Percentiles rank a stretch among this genome's conserved stretches.
These are phyloP conservation scores for Claviceps capensis DNA, from an alignment of 2,329 filamentous ascomycete species.

Conservation along the genomic window DNA sequence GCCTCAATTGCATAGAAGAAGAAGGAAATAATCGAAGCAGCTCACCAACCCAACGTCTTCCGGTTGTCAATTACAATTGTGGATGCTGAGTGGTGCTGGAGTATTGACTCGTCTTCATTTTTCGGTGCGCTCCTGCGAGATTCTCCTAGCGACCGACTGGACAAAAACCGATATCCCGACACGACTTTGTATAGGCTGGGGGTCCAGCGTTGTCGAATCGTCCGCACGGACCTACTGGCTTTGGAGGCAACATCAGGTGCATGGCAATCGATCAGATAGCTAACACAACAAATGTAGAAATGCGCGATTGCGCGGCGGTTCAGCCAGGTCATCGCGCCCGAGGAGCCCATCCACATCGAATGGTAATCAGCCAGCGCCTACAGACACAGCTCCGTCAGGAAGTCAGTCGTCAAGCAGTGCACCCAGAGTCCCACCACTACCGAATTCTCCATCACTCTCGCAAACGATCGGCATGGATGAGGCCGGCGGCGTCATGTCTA, in stretches of 20 bases:
- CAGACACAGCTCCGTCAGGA: slow-evolving; percentile 30
- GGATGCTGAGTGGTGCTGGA: neutral
- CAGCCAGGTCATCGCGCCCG: slow-evolving; percentile 34
- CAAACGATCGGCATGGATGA: slow-evolving; percentile 58
- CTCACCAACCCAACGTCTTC: neutral
- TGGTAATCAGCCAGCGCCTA: slow-evolving; percentile 28
- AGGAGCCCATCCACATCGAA: slow-evolving; percentile 39
- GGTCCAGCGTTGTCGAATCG: neutral
- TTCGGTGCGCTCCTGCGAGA: neutral
- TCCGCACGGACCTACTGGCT: neutral
- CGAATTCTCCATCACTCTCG: slow-evolving; percentile 49
- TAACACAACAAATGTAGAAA: slow-evolving; percentile 29
- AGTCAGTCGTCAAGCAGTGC: slow-evolving; percentile 39
- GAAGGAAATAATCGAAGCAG: neutral
- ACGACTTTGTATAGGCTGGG: neutral
- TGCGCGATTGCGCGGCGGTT: slow-evolving; percentile 44
- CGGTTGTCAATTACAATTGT: neutral
- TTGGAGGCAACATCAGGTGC: neutral
- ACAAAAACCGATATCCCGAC: neutral
- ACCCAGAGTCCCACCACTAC: slow-evolving; percentile 46
- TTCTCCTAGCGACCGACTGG: neutral
- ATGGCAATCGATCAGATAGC: neutral
- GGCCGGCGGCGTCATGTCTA: slow-evolving; percentile 31
- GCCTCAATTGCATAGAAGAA: neutral
- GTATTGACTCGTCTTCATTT: neutral